Evolutionary conservation across 1,139 yeast genomes (phyloP).

Genomic region (Taiozyma sp.): DNA sequence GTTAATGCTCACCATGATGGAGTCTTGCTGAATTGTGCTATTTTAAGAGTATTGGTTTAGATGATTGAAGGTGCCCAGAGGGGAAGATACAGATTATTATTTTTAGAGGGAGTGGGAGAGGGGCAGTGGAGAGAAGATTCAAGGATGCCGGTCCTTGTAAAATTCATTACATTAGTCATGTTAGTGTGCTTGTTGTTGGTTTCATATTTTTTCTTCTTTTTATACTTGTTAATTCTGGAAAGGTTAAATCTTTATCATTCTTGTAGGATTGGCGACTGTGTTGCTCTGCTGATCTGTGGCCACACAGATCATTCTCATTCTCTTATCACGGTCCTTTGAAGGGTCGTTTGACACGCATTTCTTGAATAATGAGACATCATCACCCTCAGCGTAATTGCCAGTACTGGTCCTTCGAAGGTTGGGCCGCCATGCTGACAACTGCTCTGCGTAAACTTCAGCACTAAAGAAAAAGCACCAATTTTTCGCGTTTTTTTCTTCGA

Average conservation of each 20-base stretch:
- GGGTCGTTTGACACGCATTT: too few relatives aligned
- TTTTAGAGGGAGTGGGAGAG: background rate
- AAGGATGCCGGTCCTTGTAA: background rate
- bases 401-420: background rate
- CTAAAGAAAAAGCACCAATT: slow-evolving; percentile 1
- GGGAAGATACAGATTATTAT: background rate
- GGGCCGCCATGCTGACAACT: background rate
- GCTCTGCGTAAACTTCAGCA: slow-evolving; percentile 5
- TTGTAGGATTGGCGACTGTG: background rate
- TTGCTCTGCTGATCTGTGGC: background rate
- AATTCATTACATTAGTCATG: background rate
- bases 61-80: background rate
- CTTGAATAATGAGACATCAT: too few relatives aligned
- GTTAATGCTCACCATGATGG: background rate
- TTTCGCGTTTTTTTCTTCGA: slow-evolving; percentile 7
- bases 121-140: background rate
- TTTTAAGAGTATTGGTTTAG: background rate
- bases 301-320: too few relatives aligned
- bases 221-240: background rate
- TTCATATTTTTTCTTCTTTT: background rate
- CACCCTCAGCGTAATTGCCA: background rate
- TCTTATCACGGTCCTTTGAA: too few relatives aligned
- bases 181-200: background rate
- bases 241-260: background rate
- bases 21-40: background rate